Conservation (phyloP, 768 basidiomycete genomes). For the Mycena belliarum region DNA sequence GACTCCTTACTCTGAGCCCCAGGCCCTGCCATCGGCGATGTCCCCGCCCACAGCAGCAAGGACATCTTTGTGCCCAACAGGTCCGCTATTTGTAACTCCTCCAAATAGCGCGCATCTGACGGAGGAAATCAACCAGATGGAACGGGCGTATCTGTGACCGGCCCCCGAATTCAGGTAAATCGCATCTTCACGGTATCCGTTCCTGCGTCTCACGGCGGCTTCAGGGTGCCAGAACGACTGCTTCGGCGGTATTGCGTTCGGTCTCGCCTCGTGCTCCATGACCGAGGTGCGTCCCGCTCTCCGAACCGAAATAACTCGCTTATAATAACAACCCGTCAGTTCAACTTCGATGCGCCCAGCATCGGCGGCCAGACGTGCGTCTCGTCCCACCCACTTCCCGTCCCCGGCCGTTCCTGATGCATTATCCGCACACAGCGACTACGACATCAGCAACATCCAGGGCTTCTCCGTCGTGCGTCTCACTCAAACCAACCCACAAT, state of each 20-base stretch:
- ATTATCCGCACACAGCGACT: no score
- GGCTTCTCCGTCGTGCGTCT: no score
- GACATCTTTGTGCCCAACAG: not conserved
- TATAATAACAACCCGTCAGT: no score
- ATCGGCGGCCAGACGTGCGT: no score
- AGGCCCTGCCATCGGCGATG: not conserved
- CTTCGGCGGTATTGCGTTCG: conserved; percentile 4
- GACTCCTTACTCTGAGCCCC: no score
- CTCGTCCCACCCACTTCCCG: no score
- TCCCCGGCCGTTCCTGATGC: no score
- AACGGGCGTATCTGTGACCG: conserved; percentile 14
- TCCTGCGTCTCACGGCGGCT: not conserved
- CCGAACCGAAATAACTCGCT: no score
- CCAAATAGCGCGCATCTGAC: no score
- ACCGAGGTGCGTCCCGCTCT: not conserved
- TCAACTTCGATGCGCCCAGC: no score
- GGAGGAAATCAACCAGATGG: not conserved
- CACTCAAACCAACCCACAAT: no score
- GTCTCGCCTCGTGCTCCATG: conserved; percentile 1
- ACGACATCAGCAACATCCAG: no score
- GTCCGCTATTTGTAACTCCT: not conserved
- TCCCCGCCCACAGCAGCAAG: not conserved
- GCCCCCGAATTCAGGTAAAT: conserved; percentile 4
- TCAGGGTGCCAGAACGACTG: conserved; percentile 5
- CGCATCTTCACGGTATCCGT: not conserved